Percentiles rank a stretch among this genome's conserved stretches.
Conservation (phyloP, 805 yeast species). For the Lipomyces spencermartinsiae region DNA sequence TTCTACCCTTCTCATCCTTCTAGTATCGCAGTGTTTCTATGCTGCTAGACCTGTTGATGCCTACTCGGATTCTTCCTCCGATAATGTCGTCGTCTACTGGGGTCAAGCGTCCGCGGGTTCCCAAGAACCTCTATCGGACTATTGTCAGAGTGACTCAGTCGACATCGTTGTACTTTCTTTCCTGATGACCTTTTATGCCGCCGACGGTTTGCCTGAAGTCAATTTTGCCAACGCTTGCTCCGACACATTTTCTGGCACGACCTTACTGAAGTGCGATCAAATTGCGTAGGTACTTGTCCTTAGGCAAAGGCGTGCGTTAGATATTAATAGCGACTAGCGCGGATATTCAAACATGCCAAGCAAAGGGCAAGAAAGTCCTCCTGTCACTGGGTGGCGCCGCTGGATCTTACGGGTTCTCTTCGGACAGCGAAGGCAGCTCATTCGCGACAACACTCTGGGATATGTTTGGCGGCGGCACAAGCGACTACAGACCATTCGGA, state of each 20-base stretch:
- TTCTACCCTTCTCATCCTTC: background rate
- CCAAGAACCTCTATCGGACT: slow-evolving; percentile 54
- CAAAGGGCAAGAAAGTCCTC: slow-evolving; percentile 70
- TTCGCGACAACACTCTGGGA: slow-evolving; percentile 56
- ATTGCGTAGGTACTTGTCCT: slow-evolving; percentile 46
- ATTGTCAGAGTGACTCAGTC: slow-evolving; percentile 69
- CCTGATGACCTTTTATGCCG: slow-evolving; percentile 60
- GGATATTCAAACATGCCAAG: slow-evolving; percentile 77
- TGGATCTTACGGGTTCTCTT: slow-evolving; percentile 58
- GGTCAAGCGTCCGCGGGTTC: slow-evolving; percentile 77
- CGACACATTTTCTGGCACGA: slow-evolving; percentile 46
- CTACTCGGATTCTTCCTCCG: slow-evolving; percentile 50
- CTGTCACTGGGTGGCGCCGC: slow-evolving; percentile 66
- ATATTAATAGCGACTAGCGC: slow-evolving; percentile 30
- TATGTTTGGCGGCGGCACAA: slow-evolving; percentile 54
- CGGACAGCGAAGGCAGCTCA: slow-evolving; percentile 54
- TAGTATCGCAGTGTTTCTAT: background rate
- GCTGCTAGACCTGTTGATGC: slow-evolving; percentile 18
- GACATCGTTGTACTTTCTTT: slow-evolving; percentile 75
- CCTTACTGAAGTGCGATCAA: slow-evolving; percentile 52
- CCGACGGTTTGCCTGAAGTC: slow-evolving; percentile 47
- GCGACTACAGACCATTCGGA: slow-evolving; percentile 53
- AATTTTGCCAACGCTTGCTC: slow-evolving; percentile 65
- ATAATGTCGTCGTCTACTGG: slow-evolving; percentile 81
- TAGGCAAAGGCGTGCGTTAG: background rate